Evolutionary conservation across 2,329 filamentous ascomycete genomes (phyloP), one percentile per base, ranked within the genome.

Genomic region (Neopestalotiopsis clavispora): DNA sequence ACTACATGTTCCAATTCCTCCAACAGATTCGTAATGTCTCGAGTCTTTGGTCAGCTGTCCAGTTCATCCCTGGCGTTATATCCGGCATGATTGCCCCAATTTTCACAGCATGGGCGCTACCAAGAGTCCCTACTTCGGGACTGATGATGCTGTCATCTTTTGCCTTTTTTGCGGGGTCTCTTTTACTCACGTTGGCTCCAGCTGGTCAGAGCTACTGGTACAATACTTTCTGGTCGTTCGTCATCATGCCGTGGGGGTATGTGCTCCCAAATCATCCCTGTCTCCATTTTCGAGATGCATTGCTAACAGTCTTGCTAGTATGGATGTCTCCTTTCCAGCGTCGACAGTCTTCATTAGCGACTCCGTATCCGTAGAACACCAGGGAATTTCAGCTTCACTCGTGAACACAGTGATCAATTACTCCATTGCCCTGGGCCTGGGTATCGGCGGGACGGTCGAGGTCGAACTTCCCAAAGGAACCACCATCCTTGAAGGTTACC

Each of bases 281-380:
- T 4, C 17, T 17, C 42, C n/a, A 20, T 17, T 9, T 10, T 52
- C 45, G 6, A 23, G 6, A 6, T 17, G 9, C 6, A 23, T 52
- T 52, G n/a, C 45, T 52, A 7, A 52, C 45, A 52, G 89, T 52
- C 12, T 52, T 23, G 45, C 45, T 52, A 52, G 89, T 2, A 90
- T 91, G 86, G 89, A 92, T 75, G 91, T 91, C 84, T 87, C 84
- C 2, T 91, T 91, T 72, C 90, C 90, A 0, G 86, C 89, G 0
- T 88, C 87, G 0, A 90, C 85, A 0, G 75, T 92, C 13, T 84
- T 92, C 38, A 80, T 92, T 9, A 87, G 85, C 38, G 86, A 91
- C 71, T 80, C 80, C 1, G 81, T 86, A 0, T 75, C 80, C 13
- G 81, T 79, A 67, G 78, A 82, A 57, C 80, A 87, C 20, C 69